Conservation (phyloP, 2,329 filamentous ascomycete genomes). For the Pseudopyricularia cyperi region DNA sequence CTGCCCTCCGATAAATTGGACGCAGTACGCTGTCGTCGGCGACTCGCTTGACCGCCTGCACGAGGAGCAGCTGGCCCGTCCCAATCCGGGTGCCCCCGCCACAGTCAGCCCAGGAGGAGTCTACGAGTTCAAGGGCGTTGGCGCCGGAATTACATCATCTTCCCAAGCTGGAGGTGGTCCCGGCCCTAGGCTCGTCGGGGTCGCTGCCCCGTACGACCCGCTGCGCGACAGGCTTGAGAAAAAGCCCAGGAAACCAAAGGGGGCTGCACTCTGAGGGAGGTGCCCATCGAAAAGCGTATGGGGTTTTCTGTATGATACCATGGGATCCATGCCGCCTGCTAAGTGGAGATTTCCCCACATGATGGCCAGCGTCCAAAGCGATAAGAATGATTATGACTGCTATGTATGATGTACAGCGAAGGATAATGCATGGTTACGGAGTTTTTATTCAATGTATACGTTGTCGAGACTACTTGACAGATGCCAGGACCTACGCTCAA, state of each 20-base stretch:
- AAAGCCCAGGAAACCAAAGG: conserved; percentile 13
- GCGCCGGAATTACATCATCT: not conserved
- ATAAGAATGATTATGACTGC: not conserved
- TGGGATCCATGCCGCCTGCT: not conserved
- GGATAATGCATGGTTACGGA: not conserved
- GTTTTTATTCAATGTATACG: not conserved
- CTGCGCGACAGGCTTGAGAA: conserved; percentile 33
- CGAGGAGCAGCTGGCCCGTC: conserved; percentile 59
- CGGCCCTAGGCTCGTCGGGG: conserved; percentile 28
- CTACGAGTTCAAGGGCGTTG: conserved; percentile 34
- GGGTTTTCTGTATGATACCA: not conserved
- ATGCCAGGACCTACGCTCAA: too few species aligned
- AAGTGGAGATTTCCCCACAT: not conserved
- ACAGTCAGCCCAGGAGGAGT: conserved; percentile 26
- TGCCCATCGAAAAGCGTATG: too few species aligned
- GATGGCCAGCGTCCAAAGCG: not conserved
- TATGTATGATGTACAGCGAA: not conserved
- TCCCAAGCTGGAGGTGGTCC: conserved; percentile 10
- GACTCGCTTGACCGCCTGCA: conserved; percentile 76
- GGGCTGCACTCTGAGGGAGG: not conserved
- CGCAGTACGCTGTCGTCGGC: conserved; percentile 83
- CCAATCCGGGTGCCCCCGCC: conserved; percentile 35
- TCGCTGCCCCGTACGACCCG: conserved; percentile 45
- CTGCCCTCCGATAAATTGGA: conserved; percentile 87
- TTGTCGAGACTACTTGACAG: too few species aligned